These are phyloP conservation scores for Botrytis medusae DNA, from an alignment of 2,329 filamentous ascomycete genomes.

Conservation along the genomic window DNA sequence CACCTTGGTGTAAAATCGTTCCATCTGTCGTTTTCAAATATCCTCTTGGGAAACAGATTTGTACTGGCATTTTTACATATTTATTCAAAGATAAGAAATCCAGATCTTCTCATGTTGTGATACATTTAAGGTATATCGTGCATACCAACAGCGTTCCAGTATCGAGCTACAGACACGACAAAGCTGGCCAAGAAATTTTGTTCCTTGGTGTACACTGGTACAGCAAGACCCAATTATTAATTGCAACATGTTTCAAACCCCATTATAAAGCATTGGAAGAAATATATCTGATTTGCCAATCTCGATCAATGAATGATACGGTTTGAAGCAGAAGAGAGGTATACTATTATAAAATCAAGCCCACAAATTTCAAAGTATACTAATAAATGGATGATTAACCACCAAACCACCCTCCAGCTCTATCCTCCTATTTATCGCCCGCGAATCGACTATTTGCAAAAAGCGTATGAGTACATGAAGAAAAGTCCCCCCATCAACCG, in stretches of 20 bases:
- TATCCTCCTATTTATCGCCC: not conserved
- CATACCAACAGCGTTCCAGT: not conserved
- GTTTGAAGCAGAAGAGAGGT: not conserved
- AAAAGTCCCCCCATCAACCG: not conserved
- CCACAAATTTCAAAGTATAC: not conserved
- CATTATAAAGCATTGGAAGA: not conserved
- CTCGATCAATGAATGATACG: not conserved
- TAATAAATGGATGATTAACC: not conserved
- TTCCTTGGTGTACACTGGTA: constrained; percentile 1
- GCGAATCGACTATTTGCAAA: not conserved
- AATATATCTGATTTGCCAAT: not conserved
- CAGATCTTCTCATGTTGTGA: not conserved
- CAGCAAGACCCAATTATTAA: not conserved
- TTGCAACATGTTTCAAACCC: not conserved
- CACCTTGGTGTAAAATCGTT: not conserved
- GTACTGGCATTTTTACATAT: not conserved
- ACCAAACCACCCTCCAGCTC: not conserved
- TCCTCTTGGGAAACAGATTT: not conserved
- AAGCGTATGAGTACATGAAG: constrained; percentile 1
- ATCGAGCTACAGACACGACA: not conserved
- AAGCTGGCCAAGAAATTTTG: not conserved
- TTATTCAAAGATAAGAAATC: not conserved
- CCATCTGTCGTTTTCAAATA: not conserved
- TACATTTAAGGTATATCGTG: not conserved
- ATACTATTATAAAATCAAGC: not conserved